Evolutionary conservation across 257 asterid species (phyloP).

Genomic region (Fraxinus excelsior): DNA sequence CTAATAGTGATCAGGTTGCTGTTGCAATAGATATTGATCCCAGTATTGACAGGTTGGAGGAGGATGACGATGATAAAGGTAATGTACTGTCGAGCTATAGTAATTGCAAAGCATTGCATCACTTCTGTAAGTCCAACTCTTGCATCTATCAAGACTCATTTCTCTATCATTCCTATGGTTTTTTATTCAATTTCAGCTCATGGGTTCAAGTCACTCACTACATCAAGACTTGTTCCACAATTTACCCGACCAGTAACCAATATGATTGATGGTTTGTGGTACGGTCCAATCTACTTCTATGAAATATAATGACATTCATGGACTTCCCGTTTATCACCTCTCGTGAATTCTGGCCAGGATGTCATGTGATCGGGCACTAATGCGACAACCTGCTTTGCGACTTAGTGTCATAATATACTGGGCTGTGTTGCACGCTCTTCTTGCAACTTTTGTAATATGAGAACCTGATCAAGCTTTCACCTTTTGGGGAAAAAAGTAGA

Average conservation of each 20-base stretch:
- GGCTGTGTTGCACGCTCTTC: constrained; percentile 82
- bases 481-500: constrained; percentile 20
- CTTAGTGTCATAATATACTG: constrained; percentile 87
- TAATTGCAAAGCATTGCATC: constrained; percentile 5
- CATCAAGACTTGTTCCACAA: constrained; percentile 84
- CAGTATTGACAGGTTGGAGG: constrained; percentile 54
- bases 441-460: constrained; percentile 75
- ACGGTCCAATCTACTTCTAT: constrained; percentile 22
- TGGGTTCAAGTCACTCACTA: constrained; percentile 95
- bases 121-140: constrained; percentile 16
- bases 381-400: constrained; percentile 94
- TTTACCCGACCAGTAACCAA: constrained; percentile 89
- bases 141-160: constrained; percentile 19
- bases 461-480: constrained; percentile 32
- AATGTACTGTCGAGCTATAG: constrained; percentile 24
- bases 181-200: constrained; percentile 66
- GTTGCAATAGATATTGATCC: constrained; percentile 83
- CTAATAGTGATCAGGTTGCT: constrained; percentile 84
- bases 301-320: constrained; percentile 3
- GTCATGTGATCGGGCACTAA: constrained; percentile 91
- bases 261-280: constrained; percentile 93
- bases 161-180: constrained; percentile 6
- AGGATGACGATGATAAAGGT: constrained; percentile 96
- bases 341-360: constrained; percentile 55
- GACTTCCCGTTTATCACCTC: constrained; percentile 20